Evolutionary conservation across 2,329 filamentous ascomycete genomes (phyloP).

Genomic region (Periconia sp.): DNA sequence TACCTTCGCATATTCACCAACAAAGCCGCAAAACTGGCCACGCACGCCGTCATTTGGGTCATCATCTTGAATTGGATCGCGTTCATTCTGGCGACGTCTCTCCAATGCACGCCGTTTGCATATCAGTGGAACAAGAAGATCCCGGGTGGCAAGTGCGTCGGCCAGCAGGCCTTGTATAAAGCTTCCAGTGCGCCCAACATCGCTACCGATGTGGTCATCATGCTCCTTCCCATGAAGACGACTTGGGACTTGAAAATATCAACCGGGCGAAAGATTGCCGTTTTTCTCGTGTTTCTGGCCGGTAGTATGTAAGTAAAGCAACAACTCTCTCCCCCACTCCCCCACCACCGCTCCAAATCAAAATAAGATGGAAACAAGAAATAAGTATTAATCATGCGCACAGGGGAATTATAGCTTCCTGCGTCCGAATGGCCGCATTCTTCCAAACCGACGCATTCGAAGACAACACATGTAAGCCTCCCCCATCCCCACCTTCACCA

Average conservation of each 20-base stretch:
- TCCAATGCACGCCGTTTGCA: slow-evolving; percentile 3
- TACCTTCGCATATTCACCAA: slow-evolving; percentile 11
- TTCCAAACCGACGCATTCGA: slow-evolving; percentile 8
- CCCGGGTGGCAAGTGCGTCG: slow-evolving; percentile 3
- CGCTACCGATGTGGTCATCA: slow-evolving; percentile 6
- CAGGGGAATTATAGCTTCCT: slow-evolving; percentile 5
- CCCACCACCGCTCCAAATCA: background rate
- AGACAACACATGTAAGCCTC: slow-evolving; percentile 8
- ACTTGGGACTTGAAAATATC: slow-evolving; percentile 3
- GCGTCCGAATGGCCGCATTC: slow-evolving; percentile 6
- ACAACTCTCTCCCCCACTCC: background rate
- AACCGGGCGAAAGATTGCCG: slow-evolving; percentile 3
- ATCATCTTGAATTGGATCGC: slow-evolving; percentile 2
- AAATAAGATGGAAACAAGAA: too few relatives aligned
- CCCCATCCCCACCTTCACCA: background rate
- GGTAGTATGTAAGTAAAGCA: slow-evolving; percentile 7
- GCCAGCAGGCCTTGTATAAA: slow-evolving; percentile 1
- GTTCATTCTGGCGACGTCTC: slow-evolving; percentile 1
- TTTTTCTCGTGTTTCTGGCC: slow-evolving; percentile 5
- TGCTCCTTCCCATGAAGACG: slow-evolving; percentile 7
- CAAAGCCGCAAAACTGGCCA: background rate
- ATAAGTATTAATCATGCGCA: background rate
- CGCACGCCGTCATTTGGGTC: slow-evolving; percentile 3
- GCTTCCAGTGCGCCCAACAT: slow-evolving; percentile 2
- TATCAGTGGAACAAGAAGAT: slow-evolving; percentile 7